A percentile compares a stretch with the other conserved stretches of the same genome.
Conservation (phyloP, 148 eudicot species). For the Camellia japonica region DNA sequence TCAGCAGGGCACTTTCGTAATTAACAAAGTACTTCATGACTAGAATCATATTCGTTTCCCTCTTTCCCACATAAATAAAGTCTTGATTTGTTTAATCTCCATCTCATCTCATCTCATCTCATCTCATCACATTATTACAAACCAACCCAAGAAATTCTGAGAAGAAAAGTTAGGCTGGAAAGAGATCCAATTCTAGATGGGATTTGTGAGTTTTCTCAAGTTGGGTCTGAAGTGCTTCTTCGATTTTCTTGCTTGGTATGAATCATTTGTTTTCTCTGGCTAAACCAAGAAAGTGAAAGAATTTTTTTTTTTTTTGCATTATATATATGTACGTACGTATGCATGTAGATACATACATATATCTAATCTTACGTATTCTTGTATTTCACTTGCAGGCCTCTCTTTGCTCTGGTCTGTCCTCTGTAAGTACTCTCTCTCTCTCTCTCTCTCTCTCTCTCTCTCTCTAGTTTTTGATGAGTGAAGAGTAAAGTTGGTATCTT, state of each 20-base stretch:
- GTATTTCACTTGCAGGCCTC: conserved; percentile 25
- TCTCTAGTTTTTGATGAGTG: not conserved
- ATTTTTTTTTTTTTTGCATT: no score
- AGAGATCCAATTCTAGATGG: not conserved
- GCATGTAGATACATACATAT: not conserved
- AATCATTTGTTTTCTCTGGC: not conserved
- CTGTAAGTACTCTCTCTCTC: conserved; percentile 17
- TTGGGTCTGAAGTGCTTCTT: not conserved
- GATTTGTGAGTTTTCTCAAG: conserved; percentile 6
- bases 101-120: no score
- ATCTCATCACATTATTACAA: no score
- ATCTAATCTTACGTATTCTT: no score
- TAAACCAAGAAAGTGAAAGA: not conserved
- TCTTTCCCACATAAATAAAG: no score
- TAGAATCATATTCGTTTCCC: no score
- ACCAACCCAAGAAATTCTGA: not conserved
- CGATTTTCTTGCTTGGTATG: conserved; percentile 1
- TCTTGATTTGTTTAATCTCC: no score
- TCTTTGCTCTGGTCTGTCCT: conserved; percentile 27
- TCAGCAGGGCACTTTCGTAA: no score
- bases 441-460: conserved; percentile 7
- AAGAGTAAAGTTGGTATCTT: not conserved
- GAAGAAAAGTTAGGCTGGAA: not conserved
- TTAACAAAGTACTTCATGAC: no score
- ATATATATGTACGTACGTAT: not conserved